Evolutionary conservation across 768 basidiomycete genomes (phyloP), one percentile per base, ranked within the genome.

Genomic region (Tubosaeta brunneosetosa): DNA sequence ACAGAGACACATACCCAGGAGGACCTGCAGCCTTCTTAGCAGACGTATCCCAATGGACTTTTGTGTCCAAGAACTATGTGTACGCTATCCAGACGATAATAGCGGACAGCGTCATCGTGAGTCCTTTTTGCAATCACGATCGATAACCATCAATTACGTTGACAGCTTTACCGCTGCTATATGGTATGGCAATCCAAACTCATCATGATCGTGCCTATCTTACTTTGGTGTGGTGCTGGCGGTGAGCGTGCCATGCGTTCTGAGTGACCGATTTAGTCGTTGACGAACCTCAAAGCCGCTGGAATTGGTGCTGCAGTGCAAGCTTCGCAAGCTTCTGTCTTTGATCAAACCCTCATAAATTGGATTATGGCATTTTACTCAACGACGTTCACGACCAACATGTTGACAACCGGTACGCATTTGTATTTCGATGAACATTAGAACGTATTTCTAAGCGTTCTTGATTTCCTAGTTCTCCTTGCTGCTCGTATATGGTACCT

Each of bases 331-430:
- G 7, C 16, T 9, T 50, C 56, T 9, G 60, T 71, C 32, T 73
- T 70, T 40, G 58, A 44, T 1, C 52, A 41, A 8, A 50, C 47
- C 16, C 57, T 63, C 1, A 51, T 56, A 0, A 50, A 49, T 10
- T 74, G 71, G 71, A 68, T 73, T 44, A 70, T 55, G 3, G 53
- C 68, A 12, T 70, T 70, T 38, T 73, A 66, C 52, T 53, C 59
- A 0, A 59, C 60, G 16, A 67, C 71, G 1, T 61, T 71, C 5
- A 45, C 55, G 0, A 70, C 69, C 26, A 73, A 71, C 49, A 49
- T 73, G 0, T 49, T 57, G 25, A 62, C 65, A 16, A 70, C 71
- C 1, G 26, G 67, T 67, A 47, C 36, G 61, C 16, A 6, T 16
- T 43, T 31, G 8, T 0, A 4, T 25, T 25, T 25, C 10, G 13